Base-by-base conservation (phyloP, 208 protist species). In the Phytomonas francai region DNA sequence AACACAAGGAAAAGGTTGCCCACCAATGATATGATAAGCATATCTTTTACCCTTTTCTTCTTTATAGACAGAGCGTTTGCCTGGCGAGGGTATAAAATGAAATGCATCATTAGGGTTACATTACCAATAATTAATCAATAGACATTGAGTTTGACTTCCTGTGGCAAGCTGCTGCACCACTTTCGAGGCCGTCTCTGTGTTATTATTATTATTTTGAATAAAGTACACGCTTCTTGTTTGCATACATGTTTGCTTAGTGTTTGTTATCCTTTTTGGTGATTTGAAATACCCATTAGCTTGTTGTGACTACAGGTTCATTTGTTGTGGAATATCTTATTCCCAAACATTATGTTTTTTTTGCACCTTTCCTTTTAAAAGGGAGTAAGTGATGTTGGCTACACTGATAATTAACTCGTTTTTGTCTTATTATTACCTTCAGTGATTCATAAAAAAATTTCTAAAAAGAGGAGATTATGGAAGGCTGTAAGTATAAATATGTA, bases 141-240 rank as follows among this genome's bases (percentile, higher is more conserved):
- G 25, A 54, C 45, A 54, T 25, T 19, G 6, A 25, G 11, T 25
- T 54, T 54, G 6, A 12, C 19, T 25, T 25, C 22, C 5, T 54
- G 45, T 54, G 25, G 19, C 2, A 22, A 25, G 45, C 11, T 54
- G 19, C 19, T 22, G 16, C 45, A 25, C 25, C 45, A 54, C 19
- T 54, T 9, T 9, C 31, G 30, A 68, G 16, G n/a, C 9, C 14
- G 16, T 63, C n/a, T 28, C 32, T 63, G 12, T 28, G 30, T 22
- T 9, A 33, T 74, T 62, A 33, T 74, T 62, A n/a, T 68, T 63
- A 64, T 63, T 63, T 30, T 64, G 32, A n/a, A 29, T 74, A 60
- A 7, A 11, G n/a, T 54, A 31, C 36, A 36, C 72, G 61, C 54
- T 68, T 71, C 34, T 63, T 59, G 16, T 56, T 51, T 63, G 34